Evolutionary conservation across 2,329 filamentous ascomycete genomes (phyloP).

Genomic region (Alternaria alternata): DNA sequence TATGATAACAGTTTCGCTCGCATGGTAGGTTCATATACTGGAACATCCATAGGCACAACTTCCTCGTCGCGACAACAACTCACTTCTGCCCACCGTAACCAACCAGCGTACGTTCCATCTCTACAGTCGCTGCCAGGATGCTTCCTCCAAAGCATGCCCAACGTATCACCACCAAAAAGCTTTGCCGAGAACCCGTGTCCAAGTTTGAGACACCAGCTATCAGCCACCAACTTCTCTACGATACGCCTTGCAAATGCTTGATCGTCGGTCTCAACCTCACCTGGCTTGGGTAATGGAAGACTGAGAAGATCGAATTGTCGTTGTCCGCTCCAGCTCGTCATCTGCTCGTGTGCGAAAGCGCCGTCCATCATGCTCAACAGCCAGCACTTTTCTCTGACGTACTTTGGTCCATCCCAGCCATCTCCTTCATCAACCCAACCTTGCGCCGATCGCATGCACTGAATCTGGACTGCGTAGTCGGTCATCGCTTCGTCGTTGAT

Average conservation of each 20-base stretch:
- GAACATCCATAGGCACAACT: conserved; percentile 21
- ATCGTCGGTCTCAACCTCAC: conserved; percentile 54
- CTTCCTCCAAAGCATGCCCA: conserved; percentile 63
- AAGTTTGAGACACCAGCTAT: conserved; percentile 65
- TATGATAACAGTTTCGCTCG: conserved; percentile 14
- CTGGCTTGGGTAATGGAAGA: conserved; percentile 49
- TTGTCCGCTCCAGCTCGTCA: conserved; percentile 61
- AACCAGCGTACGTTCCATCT: conserved; percentile 63
- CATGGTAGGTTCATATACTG: conserved; percentile 26
- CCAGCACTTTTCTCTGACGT: conserved; percentile 51
- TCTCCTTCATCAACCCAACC: conserved; percentile 60
- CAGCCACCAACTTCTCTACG: conserved; percentile 60
- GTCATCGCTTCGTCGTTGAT: conserved; percentile 57
- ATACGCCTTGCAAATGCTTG: conserved; percentile 61
- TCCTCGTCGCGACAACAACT: conserved; percentile 56
- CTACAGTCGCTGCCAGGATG: conserved; percentile 59
- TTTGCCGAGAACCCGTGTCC: conserved; percentile 63
- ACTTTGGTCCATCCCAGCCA: conserved; percentile 64
- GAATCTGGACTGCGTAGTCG: conserved; percentile 67
- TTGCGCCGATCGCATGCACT: conserved; percentile 62
- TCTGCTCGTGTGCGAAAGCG: conserved; percentile 51
- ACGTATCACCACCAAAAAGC: conserved; percentile 57
- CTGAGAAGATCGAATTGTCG: conserved; percentile 62
- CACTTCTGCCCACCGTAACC: conserved; percentile 61
- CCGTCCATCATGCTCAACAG: conserved; percentile 33